Evolutionary conservation across 768 basidiomycete genomes (phyloP).

Genomic region (Phanerochaete carnosa): DNA sequence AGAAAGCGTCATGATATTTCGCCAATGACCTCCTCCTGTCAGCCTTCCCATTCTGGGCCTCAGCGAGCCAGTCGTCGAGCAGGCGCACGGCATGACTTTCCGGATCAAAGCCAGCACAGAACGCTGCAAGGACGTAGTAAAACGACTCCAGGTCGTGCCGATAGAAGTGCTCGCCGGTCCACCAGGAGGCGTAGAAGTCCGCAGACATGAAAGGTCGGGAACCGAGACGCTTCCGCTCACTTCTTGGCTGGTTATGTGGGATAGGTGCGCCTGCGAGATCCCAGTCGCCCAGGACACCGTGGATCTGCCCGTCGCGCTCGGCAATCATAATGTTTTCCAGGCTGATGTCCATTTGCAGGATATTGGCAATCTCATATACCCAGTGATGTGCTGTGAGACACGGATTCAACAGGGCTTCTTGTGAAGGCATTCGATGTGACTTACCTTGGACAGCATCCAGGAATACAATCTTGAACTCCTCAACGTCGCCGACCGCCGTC

Average conservation of each 20-base stretch:
- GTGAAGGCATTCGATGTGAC: background rate
- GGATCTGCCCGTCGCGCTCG: background rate
- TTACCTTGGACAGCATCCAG: conserved; percentile 1
- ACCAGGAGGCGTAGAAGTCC: conserved; percentile 1
- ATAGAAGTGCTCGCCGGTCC: conserved; percentile 4
- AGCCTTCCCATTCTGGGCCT: background rate
- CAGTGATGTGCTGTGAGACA: conserved; percentile 12
- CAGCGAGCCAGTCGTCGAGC: background rate
- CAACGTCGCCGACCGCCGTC: background rate
- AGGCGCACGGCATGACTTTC: background rate
- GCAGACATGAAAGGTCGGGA: conserved; percentile 7
- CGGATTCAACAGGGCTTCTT: background rate
- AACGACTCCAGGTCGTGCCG: conserved; percentile 13
- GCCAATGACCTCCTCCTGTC: background rate
- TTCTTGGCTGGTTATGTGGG: background rate
- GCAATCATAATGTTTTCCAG: conserved; percentile 17
- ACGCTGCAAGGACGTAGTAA: conserved; percentile 15
- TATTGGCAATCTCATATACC: conserved; percentile 7
- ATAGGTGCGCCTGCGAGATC: conserved; percentile 3
- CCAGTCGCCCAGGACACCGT: conserved; percentile 6
- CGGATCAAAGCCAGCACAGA: conserved; percentile 3
- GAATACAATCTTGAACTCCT: background rate
- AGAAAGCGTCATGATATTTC: background rate
- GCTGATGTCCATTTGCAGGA: conserved; percentile 16
- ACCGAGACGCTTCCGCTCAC: background rate